Evolutionary conservation across 2,329 filamentous ascomycete genomes (phyloP).

Genomic region (Xylariaceae sp.): DNA sequence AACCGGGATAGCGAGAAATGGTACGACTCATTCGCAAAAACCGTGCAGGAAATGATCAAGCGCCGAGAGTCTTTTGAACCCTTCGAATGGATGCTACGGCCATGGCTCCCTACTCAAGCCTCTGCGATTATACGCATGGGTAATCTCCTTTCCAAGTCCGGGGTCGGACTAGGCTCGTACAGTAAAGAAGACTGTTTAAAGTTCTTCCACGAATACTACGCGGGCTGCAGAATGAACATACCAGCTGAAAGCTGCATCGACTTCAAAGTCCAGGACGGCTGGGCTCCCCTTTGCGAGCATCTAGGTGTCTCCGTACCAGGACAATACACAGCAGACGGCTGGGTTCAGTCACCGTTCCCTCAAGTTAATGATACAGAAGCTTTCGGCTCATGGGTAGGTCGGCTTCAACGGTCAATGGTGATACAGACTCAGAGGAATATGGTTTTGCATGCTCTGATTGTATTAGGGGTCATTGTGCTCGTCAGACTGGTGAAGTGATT

Average conservation of each 20-base stretch:
- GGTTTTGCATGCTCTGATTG: slow-evolving; percentile 1
- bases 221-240: slow-evolving; percentile 24
- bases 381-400: slow-evolving; percentile 20
- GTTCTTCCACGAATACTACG: slow-evolving; percentile 27
- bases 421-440: slow-evolving; percentile 16
- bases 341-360: slow-evolving; percentile 23
- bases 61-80: slow-evolving; percentile 14
- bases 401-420: slow-evolving; percentile 14
- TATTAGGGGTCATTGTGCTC: slow-evolving; percentile 2
- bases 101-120: slow-evolving; percentile 17
- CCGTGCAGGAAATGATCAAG: slow-evolving; percentile 25
- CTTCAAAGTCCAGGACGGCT: slow-evolving; percentile 28
- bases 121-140: slow-evolving; percentile 26
- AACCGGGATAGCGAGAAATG: slow-evolving; percentile 30
- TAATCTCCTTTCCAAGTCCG: slow-evolving; percentile 26
- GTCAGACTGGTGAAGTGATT: neutral
- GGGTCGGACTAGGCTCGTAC: slow-evolving; percentile 25
- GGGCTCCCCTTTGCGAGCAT: slow-evolving; percentile 23
- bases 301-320: slow-evolving; percentile 17
- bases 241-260: slow-evolving; percentile 20
- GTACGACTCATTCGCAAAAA: slow-evolving; percentile 26
- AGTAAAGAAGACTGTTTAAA: slow-evolving; percentile 18
- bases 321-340: slow-evolving; percentile 10
- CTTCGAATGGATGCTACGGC: slow-evolving; percentile 18
- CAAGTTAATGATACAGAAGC: slow-evolving; percentile 24